A percentile compares a stretch with the other conserved stretches of the same genome.
These are phyloP conservation scores for Yamadazyma atlantica DNA, from an alignment of 1,139 yeast genomes.

Conservation along the genomic window DNA sequence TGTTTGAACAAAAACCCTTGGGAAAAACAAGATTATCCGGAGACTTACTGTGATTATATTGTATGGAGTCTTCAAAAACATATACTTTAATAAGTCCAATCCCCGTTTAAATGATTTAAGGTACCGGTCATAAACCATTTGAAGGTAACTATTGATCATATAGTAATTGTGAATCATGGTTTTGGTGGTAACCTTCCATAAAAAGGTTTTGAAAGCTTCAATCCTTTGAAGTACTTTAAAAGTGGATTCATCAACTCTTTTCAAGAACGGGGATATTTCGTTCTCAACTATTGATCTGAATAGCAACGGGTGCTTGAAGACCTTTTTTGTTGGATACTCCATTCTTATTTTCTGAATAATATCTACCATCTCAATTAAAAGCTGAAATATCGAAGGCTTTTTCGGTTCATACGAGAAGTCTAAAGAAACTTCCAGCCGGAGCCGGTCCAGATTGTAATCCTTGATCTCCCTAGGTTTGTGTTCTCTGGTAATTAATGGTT, in stretches of 20 bases:
- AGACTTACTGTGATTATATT: background rate
- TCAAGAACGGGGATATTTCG: conserved; percentile 1
- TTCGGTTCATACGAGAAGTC: background rate
- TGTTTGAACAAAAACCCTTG: conserved; percentile 4
- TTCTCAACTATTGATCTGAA: background rate
- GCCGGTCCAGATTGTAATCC: conserved; percentile 3
- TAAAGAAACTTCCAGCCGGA: background rate
- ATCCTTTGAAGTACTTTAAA: conserved; percentile 2
- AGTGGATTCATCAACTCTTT: conserved; percentile 3
- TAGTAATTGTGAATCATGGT: conserved; percentile 4
- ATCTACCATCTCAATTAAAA: background rate
- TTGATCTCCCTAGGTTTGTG: background rate
- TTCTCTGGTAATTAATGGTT: conserved; percentile 6
- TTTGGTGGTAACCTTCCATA: conserved; percentile 1
- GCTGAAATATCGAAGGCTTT: background rate
- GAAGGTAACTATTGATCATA: background rate
- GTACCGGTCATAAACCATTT: conserved; percentile 2
- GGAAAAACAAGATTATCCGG: conserved; percentile 2
- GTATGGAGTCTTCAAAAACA: conserved; percentile 3
- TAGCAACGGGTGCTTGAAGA: background rate
- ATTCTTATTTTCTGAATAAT: background rate
- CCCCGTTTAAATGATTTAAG: background rate
- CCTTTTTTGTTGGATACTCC: background rate
- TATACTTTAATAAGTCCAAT: background rate
- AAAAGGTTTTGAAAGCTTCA: background rate